phyloP scores from a whole-genome alignment of 2,329 filamentous ascomycete genomes.

The Fusarium proliferatum region DNA sequence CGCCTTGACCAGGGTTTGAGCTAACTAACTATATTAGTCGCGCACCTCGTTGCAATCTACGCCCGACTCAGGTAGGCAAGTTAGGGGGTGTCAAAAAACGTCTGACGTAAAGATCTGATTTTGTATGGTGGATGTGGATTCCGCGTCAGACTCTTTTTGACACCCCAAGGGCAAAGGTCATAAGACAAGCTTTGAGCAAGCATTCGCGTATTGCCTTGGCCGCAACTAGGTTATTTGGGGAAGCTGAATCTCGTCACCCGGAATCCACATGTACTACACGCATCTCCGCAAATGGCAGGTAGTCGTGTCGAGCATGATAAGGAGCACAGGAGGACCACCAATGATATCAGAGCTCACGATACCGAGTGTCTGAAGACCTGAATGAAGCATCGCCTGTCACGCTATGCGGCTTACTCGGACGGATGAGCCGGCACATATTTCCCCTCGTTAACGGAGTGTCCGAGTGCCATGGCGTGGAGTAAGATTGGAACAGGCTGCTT shows the following conservation, averaged over 20 bases:
- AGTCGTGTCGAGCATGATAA: neutral
- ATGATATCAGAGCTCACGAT: neutral
- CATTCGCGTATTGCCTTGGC: neutral
- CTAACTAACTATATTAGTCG: neutral
- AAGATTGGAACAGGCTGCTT: neutral
- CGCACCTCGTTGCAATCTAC: no score
- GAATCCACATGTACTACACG: neutral
- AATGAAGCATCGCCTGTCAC: neutral
- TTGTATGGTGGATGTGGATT: no score
- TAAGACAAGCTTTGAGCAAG: neutral
- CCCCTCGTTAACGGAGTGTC: neutral
- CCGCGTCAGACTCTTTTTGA: no score
- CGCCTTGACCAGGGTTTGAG: neutral
- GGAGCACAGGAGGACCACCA: neutral
- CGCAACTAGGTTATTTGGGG: neutral
- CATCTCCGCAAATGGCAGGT: neutral
- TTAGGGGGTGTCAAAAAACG: no score
- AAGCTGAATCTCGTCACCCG: neutral
- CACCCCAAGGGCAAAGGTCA: neutral
- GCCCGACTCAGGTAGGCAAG: neutral
- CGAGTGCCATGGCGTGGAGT: neutral
- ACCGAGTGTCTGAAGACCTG: neutral
- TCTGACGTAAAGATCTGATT: no score
- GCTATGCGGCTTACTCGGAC: neutral
- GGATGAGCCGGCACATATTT: neutral